Evolutionary conservation across 257 asterid species (phyloP).

Genomic region (Capsicum rhomboideum): DNA sequence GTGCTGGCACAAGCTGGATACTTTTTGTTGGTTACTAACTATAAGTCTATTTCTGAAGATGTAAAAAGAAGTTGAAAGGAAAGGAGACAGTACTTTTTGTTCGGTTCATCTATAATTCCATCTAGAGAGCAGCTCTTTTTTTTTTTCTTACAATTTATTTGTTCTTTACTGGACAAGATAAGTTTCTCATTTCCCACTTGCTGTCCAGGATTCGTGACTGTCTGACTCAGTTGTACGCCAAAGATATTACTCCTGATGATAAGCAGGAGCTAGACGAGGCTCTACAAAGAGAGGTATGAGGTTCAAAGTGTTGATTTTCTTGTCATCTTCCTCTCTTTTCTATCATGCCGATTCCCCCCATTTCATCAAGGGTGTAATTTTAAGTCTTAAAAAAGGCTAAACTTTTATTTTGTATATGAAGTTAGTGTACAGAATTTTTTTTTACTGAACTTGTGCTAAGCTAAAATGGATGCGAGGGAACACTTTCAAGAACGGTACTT

Average conservation of each 20-base stretch:
- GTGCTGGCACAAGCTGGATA: not conserved
- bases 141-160: not conserved
- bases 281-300: conserved; percentile 79
- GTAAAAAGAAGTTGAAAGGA: not conserved
- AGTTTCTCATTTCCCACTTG: not conserved
- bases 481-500: not conserved
- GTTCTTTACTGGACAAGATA: not conserved
- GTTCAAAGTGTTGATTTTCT: not conserved
- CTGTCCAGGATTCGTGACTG: conserved; percentile 65
- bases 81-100: not conserved
- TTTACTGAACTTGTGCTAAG: not conserved
- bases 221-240: conserved; percentile 69
- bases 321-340: not conserved
- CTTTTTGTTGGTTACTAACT: not conserved
- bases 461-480: not conserved
- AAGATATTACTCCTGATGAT: conserved; percentile 88
- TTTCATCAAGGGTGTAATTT: not conserved
- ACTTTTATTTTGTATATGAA: not conserved
- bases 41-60: not conserved
- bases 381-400: not conserved
- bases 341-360: not conserved
- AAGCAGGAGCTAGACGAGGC: conserved; percentile 97
- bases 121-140: not conserved
- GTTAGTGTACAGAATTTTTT: not conserved
- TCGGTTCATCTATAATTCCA: not conserved